A percentile compares a stretch with the other conserved stretches of the same genome.
Conservation (phyloP, 352 stramenopile species). For the Aphanomyces astaci region DNA sequence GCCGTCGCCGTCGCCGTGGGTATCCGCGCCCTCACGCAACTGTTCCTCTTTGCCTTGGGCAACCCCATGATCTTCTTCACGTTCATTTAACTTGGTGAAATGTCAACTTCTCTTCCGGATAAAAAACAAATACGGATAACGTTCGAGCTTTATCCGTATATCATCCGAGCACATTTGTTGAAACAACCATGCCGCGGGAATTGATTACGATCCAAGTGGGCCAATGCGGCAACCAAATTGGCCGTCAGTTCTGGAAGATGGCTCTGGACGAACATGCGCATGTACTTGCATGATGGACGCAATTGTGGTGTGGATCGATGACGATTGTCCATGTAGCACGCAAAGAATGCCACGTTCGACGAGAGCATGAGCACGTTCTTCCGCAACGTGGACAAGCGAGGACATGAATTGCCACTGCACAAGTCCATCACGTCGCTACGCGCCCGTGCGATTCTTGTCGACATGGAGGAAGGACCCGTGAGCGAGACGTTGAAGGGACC, state of each 20-base stretch:
- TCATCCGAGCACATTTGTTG: not conserved
- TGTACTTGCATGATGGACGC: conserved; percentile 23
- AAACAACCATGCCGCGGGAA: conserved; percentile 60
- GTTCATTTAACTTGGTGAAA: conserved; percentile 38
- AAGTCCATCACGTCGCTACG: conserved; percentile 48
- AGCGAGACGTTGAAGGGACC: conserved; percentile 71
- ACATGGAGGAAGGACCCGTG: conserved; percentile 89
- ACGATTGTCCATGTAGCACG: conserved; percentile 30
- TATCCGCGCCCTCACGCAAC: conserved; percentile 38
- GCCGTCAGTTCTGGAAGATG: conserved; percentile 86
- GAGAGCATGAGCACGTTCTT: conserved; percentile 91
- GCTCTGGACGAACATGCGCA: conserved; percentile 85
- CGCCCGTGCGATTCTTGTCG: conserved; percentile 84
- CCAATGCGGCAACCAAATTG: conserved; percentile 93
- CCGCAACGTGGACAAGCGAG: conserved; percentile 75
- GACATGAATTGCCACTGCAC: conserved; percentile 46
- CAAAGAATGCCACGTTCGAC: conserved; percentile 58
- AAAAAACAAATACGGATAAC: not conserved
- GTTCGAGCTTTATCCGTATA: not conserved
- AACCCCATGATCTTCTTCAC: conserved; percentile 75
- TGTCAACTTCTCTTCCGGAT: not conserved
- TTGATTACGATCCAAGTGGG: conserved; percentile 88
- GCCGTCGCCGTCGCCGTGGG: conserved; percentile 38
- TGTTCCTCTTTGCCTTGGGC: conserved; percentile 54
- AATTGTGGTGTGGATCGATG: not conserved